These are phyloP conservation scores for Coemansia sp. DNA, from an alignment of 192 early-diverging fungal genomes.

Conservation along the genomic window DNA sequence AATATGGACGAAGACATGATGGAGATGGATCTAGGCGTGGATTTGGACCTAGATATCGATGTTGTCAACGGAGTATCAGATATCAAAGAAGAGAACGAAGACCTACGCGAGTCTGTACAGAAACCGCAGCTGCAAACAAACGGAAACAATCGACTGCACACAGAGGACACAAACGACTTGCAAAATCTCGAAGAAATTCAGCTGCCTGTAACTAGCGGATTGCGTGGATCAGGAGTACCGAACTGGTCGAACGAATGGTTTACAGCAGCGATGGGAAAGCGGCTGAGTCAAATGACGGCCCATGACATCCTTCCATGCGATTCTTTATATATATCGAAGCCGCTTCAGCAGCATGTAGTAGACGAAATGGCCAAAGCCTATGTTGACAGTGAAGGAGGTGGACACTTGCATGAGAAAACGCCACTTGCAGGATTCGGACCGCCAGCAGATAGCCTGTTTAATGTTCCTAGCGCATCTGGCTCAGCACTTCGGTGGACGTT, in stretches of 20 bases:
- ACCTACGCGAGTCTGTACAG: not conserved
- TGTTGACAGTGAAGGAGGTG: constrained; percentile 53
- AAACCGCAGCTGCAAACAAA: not conserved
- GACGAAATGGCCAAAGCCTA: constrained; percentile 50
- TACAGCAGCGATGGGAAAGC: constrained; percentile 33
- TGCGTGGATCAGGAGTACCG: constrained; percentile 37
- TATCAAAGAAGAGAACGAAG: not conserved
- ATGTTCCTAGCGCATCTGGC: constrained; percentile 34
- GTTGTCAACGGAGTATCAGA: constrained; percentile 1
- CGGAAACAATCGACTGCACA: not conserved
- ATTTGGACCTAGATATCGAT: constrained; percentile 21
- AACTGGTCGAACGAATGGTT: constrained; percentile 51
- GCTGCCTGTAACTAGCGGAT: constrained; percentile 35
- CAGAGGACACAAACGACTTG: too few relatives aligned
- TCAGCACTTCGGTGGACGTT: constrained; percentile 47
- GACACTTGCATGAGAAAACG: constrained; percentile 45
- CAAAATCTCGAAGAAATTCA: constrained; percentile 1
- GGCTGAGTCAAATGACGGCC: constrained; percentile 35
- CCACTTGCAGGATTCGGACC: constrained; percentile 40
- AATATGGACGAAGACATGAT: constrained; percentile 41
- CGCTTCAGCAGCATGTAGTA: constrained; percentile 24
- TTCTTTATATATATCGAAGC: constrained; percentile 36
- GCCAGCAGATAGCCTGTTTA: constrained; percentile 18
- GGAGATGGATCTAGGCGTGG: constrained; percentile 42
- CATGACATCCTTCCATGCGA: constrained; percentile 44